A percentile compares a stretch with the other conserved stretches of the same genome.
These are phyloP conservation scores for Typha latifolia DNA, from an alignment of 176 grass and related monocot species.

Conservation along the genomic window DNA sequence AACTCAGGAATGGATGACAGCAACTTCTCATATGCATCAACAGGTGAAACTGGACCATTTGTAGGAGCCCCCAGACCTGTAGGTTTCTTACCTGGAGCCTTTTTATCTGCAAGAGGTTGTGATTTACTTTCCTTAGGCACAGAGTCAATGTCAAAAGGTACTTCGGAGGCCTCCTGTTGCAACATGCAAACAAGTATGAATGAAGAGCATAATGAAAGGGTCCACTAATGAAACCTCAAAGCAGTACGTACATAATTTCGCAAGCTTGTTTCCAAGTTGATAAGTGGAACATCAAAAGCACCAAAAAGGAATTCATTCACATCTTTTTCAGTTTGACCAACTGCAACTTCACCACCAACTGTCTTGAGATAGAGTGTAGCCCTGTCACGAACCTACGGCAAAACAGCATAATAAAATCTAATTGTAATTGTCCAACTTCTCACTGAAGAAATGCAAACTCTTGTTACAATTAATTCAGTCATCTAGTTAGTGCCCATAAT, in stretches of 20 bases:
- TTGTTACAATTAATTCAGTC: not conserved
- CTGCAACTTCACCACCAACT: conserved; percentile 51
- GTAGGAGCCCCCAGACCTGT: conserved; percentile 48
- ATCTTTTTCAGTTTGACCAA: conserved; percentile 73
- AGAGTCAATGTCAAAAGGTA: conserved; percentile 77
- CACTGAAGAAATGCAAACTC: not conserved
- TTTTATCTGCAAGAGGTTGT: conserved; percentile 90
- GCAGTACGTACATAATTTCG: conserved; percentile 57
- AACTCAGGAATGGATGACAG: conserved; percentile 93
- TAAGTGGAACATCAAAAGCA: conserved; percentile 85
- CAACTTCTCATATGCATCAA: conserved; percentile 84
- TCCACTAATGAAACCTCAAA: conserved; percentile 9
- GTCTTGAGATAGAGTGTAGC: conserved; percentile 85
- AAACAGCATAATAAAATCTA: conserved; percentile 6
- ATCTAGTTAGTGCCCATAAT: not conserved
- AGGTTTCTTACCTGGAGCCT: conserved; percentile 78
- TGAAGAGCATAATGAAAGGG: conserved; percentile 1
- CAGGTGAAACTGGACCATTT: conserved; percentile 45
- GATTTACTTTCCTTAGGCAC: conserved; percentile 74
- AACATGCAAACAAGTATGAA: conserved; percentile 18
- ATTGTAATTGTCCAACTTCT: not conserved
- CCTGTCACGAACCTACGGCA: conserved; percentile 74
- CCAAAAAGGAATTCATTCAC: conserved; percentile 84
- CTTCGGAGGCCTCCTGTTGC: conserved; percentile 65
- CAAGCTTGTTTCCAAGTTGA: conserved; percentile 83